Percentiles rank a stretch among this genome's conserved stretches.
Conservation (phyloP, 2,329 filamentous ascomycete species). For the Nothophoma quercina region DNA sequence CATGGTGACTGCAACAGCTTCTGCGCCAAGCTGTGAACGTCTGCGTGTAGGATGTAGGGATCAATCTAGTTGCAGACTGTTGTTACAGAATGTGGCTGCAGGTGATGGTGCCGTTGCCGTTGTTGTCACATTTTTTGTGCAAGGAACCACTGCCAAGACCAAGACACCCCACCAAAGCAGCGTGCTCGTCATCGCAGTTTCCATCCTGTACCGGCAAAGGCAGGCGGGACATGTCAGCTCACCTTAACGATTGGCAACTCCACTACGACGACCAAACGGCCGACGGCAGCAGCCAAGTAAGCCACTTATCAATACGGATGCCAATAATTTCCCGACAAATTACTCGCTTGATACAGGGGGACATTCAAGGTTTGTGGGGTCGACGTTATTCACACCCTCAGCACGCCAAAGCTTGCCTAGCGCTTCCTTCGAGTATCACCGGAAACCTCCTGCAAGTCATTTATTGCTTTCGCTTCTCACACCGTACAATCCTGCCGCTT, state of each 20-base stretch:
- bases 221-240: conserved; percentile 13
- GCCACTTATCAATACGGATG: conserved; percentile 25
- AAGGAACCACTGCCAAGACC: conserved; percentile 19
- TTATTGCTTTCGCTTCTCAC: conserved; percentile 16
- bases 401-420: conserved; percentile 18
- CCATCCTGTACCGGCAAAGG: conserved; percentile 9
- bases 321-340: conserved; percentile 32
- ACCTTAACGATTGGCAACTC: conserved; percentile 18
- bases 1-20: conserved; percentile 36
- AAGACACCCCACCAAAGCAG: conserved; percentile 6
- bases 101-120: conserved; percentile 16
- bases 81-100: conserved; percentile 10
- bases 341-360: conserved; percentile 26
- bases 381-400: conserved; percentile 15
- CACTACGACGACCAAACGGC: conserved; percentile 4
- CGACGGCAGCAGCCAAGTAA: conserved; percentile 16
- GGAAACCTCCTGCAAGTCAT: conserved; percentile 24
- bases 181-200: conserved; percentile 17
- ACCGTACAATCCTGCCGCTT: conserved; percentile 2
- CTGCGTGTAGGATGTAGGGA: conserved; percentile 2
- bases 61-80: conserved; percentile 6
- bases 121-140: conserved; percentile 1
- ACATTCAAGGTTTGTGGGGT: conserved; percentile 31
- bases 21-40: conserved; percentile 12
- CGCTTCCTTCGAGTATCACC: conserved; percentile 15